Evolutionary conservation across 176 grass and related monocot species (phyloP), one percentile per base, ranked within the genome.

Genomic region (Olyra latifolia): DNA sequence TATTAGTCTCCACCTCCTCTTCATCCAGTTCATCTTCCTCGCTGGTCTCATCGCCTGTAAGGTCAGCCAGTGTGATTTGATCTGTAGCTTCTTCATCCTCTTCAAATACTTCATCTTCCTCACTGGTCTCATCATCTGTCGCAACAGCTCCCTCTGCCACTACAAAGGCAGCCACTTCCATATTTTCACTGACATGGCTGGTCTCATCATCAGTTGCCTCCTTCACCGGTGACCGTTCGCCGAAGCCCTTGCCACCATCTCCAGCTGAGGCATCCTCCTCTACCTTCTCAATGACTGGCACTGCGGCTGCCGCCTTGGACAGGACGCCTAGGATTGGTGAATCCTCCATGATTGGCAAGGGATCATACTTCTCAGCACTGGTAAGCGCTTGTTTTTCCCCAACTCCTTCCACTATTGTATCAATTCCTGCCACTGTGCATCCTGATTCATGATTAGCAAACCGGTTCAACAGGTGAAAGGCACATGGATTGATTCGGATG

Each of bases 321-420:
- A 90, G 17, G 14, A 85, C 46, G 19, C 92, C 86, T 4, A 82
- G n/a, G 64, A 91, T 97, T 24, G 88, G 88, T 39, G 90, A 91
- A 79, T 89, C 83, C 14, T 62, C 75, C 48, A 86, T 66, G 28
- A 14, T 19, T 54, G 66, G 22, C 67, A 88, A 46, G 38, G 43
- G 13, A 83, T 9, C 19, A 71, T 62, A 56, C 22, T 59, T 56
- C 73, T 90, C 66, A 75, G 58, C 61, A 56, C 47, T 74, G 60
- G 10, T 0, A 11, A 12, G 39, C 54, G 67, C 59, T 4, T 75
- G 35, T 16, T 80, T 67, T 87, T 67, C 70, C 13, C 14, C 67
- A 74, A 17, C 42, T 69, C 32, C 84, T 79, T 40, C 55, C 4
- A 83, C 32, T 63, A 56, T 59, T 53, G 25, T 32, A 49, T 35